phyloP scores from a whole-genome alignment of 345 rosid species.

The Moricandia arvensis region DNA sequence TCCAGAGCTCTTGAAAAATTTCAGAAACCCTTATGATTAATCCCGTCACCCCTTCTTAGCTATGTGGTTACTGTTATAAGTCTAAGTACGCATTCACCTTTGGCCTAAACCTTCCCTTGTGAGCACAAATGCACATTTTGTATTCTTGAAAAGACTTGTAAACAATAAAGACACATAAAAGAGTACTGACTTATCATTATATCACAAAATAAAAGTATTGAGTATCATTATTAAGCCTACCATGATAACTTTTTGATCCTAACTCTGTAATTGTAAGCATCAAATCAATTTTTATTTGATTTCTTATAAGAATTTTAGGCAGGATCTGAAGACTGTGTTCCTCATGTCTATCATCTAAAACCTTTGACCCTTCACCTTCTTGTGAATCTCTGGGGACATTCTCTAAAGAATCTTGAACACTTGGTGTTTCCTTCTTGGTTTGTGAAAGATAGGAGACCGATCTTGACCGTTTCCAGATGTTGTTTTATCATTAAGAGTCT shows the following conservation, averaged over 20 bases:
- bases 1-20: conserved; percentile 76
- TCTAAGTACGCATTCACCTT: conserved; percentile 4
- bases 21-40: conserved; percentile 79
- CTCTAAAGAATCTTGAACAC: neutral
- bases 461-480: too few species aligned
- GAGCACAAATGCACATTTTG: conserved; percentile 30
- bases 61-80: conserved; percentile 9
- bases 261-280: neutral
- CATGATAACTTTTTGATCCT: neutral
- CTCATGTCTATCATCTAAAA: conserved; percentile 11
- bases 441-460: neutral
- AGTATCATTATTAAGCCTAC: neutral
- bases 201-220: neutral
- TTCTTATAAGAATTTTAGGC: neutral
- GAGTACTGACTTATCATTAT: conserved; percentile 1
- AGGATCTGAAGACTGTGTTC: neutral
- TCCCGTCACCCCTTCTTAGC: neutral
- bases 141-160: conserved; percentile 18
- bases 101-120: neutral
- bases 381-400: conserved; percentile 1
- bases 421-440: conserved; percentile 2
- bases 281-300: neutral
- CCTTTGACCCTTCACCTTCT: neutral
- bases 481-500: too few species aligned
- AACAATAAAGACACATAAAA: conserved; percentile 8